These are phyloP conservation scores for Heritiera fomes DNA, from an alignment of 345 rosid species.

Conservation along the genomic window DNA sequence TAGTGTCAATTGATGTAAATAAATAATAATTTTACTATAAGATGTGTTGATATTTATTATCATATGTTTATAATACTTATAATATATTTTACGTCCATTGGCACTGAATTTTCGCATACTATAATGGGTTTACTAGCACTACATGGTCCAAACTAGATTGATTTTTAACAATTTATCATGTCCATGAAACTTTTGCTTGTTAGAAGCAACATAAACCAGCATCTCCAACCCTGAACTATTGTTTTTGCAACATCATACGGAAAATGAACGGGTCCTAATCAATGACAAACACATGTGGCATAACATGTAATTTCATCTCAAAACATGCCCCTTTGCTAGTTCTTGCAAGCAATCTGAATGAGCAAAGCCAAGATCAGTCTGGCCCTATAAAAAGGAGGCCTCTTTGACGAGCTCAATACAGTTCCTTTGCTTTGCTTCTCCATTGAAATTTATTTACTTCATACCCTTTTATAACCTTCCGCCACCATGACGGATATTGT, in stretches of 20 bases:
- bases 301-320: not conserved
- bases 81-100: too few relatives aligned
- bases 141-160: too few relatives aligned
- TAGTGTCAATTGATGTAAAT: too few relatives aligned
- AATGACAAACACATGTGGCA: not conserved
- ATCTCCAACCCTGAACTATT: not conserved
- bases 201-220: not conserved
- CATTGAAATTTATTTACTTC: not conserved
- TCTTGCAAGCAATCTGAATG: not conserved
- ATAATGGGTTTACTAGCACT: too few relatives aligned
- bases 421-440: not conserved
- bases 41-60: too few relatives aligned
- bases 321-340: not conserved
- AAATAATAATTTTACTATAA: too few relatives aligned
- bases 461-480: not conserved
- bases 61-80: too few relatives aligned
- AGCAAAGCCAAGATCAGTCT: not conserved
- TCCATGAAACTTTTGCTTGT: too few relatives aligned
- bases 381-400: not conserved
- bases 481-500: constrained; percentile 1
- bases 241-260: not conserved
- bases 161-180: too few relatives aligned
- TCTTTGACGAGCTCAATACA: not conserved
- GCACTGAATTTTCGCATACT: too few relatives aligned
- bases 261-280: too few relatives aligned